phyloP scores from a whole-genome alignment of 768 basidiomycete species.

The Collybia mongolica region DNA sequence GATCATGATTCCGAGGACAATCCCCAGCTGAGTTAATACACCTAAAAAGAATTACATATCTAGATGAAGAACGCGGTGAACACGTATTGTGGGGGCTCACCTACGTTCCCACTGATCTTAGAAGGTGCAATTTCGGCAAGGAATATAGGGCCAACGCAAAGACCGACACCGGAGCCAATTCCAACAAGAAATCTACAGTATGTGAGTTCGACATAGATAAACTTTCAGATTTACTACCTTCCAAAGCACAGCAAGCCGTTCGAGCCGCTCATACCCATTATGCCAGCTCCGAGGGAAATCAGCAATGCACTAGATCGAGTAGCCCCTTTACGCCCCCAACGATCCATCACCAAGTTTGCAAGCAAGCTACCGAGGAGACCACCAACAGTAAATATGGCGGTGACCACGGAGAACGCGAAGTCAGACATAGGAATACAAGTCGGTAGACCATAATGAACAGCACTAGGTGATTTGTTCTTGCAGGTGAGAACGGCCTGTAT shows the following conservation, averaged over 20 bases:
- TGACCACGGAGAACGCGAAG: conserved; percentile 77
- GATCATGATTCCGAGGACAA: conserved; percentile 85
- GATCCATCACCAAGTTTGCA: conserved; percentile 69
- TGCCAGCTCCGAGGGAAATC: conserved; percentile 53
- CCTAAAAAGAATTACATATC: conserved; percentile 35
- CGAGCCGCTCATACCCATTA: conserved; percentile 67
- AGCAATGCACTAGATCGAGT: conserved; percentile 56
- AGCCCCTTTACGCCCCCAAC: conserved; percentile 69
- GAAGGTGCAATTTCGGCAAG: conserved; percentile 84
- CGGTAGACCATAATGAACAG: conserved; percentile 43
- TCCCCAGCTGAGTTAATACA: conserved; percentile 77
- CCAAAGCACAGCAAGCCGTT: conserved; percentile 59
- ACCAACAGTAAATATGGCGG: conserved; percentile 83
- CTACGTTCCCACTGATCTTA: conserved; percentile 71
- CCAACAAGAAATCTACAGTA: conserved; percentile 58
- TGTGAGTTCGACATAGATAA: not conserved
- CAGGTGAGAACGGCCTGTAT: conserved; percentile 80
- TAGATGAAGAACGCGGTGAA: not conserved
- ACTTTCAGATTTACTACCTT: conserved; percentile 41
- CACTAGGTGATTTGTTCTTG: conserved; percentile 27
- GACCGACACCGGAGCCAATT: conserved; percentile 67
- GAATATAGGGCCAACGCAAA: conserved; percentile 82
- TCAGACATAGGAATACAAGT: conserved; percentile 82
- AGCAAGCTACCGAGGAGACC: conserved; percentile 77
- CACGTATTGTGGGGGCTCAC: conserved; percentile 33